These are phyloP conservation scores for Oldenlandia corymbosa DNA, from an alignment of 257 asterid genomes.

Conservation along the genomic window DNA sequence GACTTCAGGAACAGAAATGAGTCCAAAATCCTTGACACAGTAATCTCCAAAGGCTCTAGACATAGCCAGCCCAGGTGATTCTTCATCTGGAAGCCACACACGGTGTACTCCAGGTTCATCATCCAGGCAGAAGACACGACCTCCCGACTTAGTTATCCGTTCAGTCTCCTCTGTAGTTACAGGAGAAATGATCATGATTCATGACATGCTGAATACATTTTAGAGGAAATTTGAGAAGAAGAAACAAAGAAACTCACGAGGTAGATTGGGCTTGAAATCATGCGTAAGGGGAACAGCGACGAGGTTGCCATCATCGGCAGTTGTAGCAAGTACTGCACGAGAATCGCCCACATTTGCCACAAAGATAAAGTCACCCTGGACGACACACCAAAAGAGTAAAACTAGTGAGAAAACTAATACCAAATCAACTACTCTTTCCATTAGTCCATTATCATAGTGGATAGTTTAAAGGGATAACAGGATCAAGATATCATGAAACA, in stretches of 20 bases:
- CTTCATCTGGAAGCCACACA: conserved; percentile 79
- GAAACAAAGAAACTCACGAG: conserved; percentile 48
- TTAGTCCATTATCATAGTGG: too few species aligned
- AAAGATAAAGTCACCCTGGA: conserved; percentile 64
- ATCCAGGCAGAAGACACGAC: conserved; percentile 61
- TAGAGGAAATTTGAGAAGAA: not conserved
- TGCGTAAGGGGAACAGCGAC: conserved; percentile 72
- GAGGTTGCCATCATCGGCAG: conserved; percentile 53
- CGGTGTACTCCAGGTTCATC: conserved; percentile 90
- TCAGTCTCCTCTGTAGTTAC: conserved; percentile 76
- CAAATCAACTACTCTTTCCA: too few species aligned
- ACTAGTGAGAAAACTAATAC: too few species aligned
- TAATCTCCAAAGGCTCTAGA: conserved; percentile 95
- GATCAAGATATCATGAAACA: not conserved
- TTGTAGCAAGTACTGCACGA: conserved; percentile 85
- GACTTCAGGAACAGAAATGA: conserved; percentile 84
- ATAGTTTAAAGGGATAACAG: not conserved
- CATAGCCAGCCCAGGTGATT: conserved; percentile 95
- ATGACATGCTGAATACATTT: not conserved
- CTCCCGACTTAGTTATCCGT: conserved; percentile 62
- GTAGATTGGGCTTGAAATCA: conserved; percentile 92
- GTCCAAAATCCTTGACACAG: conserved; percentile 81
- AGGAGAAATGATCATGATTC: not conserved
- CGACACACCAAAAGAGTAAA: conserved; percentile 12
- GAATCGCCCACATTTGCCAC: conserved; percentile 93